A percentile compares a stretch with the other conserved stretches of the same genome.
phyloP scores from a whole-genome alignment of 148 eudicot genomes.

The Camellia lanceoleosa region DNA sequence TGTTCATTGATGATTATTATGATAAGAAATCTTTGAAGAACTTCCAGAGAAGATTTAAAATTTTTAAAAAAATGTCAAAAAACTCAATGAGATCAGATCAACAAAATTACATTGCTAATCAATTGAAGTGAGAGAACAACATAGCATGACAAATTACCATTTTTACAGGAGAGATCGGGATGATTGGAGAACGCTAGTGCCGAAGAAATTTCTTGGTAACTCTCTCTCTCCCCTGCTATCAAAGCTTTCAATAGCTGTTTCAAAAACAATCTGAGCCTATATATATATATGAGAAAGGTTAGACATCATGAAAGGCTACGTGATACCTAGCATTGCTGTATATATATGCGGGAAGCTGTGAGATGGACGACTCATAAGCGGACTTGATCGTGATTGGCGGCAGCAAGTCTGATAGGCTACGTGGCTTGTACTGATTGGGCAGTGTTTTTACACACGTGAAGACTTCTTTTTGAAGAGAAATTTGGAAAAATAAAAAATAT shows the following conservation, averaged over 20 bases:
- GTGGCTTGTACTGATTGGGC: no score
- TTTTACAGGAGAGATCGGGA: neutral
- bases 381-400: no score
- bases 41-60: neutral
- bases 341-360: no score
- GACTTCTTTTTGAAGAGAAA: no score
- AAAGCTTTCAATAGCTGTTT: neutral
- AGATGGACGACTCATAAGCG: no score
- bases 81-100: neutral
- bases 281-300: neutral
- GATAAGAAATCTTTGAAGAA: neutral
- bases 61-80: neutral
- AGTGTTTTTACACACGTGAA: no score
- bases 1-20: neutral
- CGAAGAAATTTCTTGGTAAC: no score
- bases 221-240: neutral
- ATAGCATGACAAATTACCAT: neutral
- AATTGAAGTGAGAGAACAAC: neutral
- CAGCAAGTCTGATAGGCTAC: no score
- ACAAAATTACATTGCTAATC: neutral
- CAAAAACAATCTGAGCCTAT: neutral
- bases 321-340: no score
- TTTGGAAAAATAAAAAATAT: no score
- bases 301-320: no score
- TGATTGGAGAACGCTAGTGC: neutral